Conservation (phyloP, 2,329 filamentous ascomycete species). For the Tolypocladium album region DNA sequence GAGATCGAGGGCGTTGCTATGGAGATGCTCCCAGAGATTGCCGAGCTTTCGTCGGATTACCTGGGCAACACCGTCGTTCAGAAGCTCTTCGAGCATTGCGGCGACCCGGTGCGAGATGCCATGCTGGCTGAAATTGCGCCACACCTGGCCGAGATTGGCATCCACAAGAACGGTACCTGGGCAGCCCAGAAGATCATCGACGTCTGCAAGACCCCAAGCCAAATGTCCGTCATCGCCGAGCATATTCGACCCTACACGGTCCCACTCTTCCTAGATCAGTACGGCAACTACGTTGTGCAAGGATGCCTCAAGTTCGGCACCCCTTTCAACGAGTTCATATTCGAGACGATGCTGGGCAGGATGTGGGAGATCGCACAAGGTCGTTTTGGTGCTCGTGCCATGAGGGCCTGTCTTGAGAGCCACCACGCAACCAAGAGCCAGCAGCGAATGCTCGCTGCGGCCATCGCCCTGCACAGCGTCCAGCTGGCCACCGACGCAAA, state of each 20-base stretch:
- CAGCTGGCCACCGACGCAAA: slow-evolving; percentile 95
- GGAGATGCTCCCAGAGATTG: slow-evolving; percentile 93
- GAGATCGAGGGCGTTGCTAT: slow-evolving; percentile 90
- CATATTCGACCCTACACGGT: slow-evolving; percentile 78
- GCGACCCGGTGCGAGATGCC: slow-evolving; percentile 76
- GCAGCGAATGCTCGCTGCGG: slow-evolving; percentile 86
- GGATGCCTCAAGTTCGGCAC: slow-evolving; percentile 87
- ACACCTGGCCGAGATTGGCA: slow-evolving; percentile 89
- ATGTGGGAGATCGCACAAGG: slow-evolving; percentile 93
- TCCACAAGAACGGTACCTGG: slow-evolving; percentile 99
- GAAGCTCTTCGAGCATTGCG: slow-evolving; percentile 95
- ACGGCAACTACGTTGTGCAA: slow-evolving; percentile 96
- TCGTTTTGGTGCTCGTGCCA: slow-evolving; percentile 86
- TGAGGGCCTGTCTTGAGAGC: slow-evolving; percentile 93
- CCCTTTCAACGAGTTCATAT: slow-evolving; percentile 92
- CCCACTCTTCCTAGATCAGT: slow-evolving; percentile 91
- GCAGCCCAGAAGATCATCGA: slow-evolving; percentile 99
- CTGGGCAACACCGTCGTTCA: slow-evolving; percentile 98
- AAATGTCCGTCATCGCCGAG: slow-evolving; percentile 79
- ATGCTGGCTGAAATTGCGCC: slow-evolving; percentile 85
- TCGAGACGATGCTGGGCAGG: slow-evolving; percentile 88
- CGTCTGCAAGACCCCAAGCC: slow-evolving; percentile 72
- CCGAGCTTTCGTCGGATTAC: slow-evolving; percentile 90
- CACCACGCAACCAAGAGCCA: slow-evolving; percentile 93
- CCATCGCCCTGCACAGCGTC: slow-evolving; percentile 92